phyloP scores from a whole-genome alignment of 139 green algal genomes.

The Volvox reticuliferus region DNA sequence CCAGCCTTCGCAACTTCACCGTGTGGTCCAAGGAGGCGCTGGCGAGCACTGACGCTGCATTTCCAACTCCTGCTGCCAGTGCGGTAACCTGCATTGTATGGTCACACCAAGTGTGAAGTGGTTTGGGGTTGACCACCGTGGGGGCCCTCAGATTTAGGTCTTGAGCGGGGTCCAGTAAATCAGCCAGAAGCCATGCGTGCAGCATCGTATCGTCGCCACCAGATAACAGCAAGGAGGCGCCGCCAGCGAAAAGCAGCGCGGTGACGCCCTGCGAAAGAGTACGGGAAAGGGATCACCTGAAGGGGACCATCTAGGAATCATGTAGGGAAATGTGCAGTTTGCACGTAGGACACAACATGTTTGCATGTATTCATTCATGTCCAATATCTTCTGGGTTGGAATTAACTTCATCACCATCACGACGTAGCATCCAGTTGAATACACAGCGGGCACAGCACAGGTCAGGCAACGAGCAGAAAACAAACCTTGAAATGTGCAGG shows the following conservation, averaged over 20 bases:
- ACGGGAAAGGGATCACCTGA: too few relatives aligned
- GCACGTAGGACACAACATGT: not conserved
- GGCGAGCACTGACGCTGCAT: slow-evolving; percentile 68
- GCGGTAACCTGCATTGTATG: slow-evolving; percentile 89
- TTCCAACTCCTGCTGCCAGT: slow-evolving; percentile 70
- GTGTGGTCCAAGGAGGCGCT: slow-evolving; percentile 83
- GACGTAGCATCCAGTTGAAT: not conserved
- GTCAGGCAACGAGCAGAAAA: not conserved
- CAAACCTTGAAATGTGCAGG: slow-evolving; percentile 90
- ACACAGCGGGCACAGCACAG: not conserved
- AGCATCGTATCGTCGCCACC: slow-evolving; percentile 87
- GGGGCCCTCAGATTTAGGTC: slow-evolving; percentile 49
- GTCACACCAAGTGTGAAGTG: slow-evolving; percentile 85
- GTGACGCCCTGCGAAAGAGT: slow-evolving; percentile 69
- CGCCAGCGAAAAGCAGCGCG: slow-evolving; percentile 77
- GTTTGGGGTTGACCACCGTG: slow-evolving; percentile 45
- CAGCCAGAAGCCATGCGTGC: slow-evolving; percentile 81
- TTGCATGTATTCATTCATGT: not conserved
- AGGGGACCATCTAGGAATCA: not conserved
- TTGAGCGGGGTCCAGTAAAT: slow-evolving; percentile 75
- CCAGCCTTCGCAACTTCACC: slow-evolving; percentile 78
- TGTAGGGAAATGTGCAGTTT: not conserved
- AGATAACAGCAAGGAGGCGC: slow-evolving; percentile 79
- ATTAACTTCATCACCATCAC: not conserved
- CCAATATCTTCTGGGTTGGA: not conserved